Base-by-base conservation (phyloP, 2,329 filamentous ascomycete genomes). In the Xylariaceae sp. region DNA sequence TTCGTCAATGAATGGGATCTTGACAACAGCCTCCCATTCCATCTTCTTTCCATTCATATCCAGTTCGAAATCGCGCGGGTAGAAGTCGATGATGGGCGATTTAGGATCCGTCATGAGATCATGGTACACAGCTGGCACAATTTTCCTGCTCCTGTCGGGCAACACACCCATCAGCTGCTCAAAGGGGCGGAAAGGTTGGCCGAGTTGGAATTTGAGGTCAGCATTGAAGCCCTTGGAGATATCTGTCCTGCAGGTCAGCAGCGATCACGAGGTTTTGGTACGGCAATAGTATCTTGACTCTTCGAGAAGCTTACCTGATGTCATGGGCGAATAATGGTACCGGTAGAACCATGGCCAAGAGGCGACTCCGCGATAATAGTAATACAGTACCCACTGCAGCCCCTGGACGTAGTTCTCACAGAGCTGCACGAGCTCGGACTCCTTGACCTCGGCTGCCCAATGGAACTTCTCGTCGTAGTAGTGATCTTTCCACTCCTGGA, bases 11-110 rank as follows among this genome's bases (percentile, higher is more conserved):
- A 98, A 98, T 0, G 92, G 92, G 56, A 98, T 98, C 64, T 97
- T 98, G 49, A 98, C 88, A 26, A 98, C 90, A 18, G 92, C 92
- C 60, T 98, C 92, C 92, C 92, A 98, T 48, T 98, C 94, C 85
- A 95, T 94, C 68, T 95, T 98, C 70, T 98, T 98, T 43, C 92
- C 94, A 54, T 98, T 97, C 92, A 98, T 97, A 60, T 98, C 94
- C 28, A 98, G 73, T 50, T 94, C 88, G 56, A 98, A 98, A 54
- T 98, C 92, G 53, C 90, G 78, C 2, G 92, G 92, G 56, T 98
- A 98, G 61, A 98, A 98, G 59, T 98, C 92, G 56, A 95, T 85
- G 60, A 98, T 98, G 2, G 92, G 88, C 12, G 90, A 97, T 12
- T 85, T 77, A 2, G 83, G 74, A 39, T 85, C 85, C 2, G 88